phyloP scores from a whole-genome alignment of 2,329 filamentous ascomycete species.

The Daldinia sp. region DNA sequence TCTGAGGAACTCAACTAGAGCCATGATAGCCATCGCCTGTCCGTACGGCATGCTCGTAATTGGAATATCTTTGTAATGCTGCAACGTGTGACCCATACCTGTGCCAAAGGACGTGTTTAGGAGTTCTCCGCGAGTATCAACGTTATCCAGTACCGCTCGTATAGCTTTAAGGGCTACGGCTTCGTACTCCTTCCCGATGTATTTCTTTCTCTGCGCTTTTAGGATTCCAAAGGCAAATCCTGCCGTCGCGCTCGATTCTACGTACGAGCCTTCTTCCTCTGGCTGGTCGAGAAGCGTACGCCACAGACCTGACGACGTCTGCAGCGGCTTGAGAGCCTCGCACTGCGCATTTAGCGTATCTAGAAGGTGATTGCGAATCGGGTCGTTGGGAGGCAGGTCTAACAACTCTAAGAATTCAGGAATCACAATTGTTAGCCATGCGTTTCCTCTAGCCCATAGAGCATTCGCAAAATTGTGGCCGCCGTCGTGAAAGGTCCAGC shows the following conservation, averaged over 20 bases:
- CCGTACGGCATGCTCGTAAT: slow-evolving; percentile 87
- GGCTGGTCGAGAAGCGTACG: slow-evolving; percentile 78
- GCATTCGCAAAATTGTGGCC: slow-evolving; percentile 72
- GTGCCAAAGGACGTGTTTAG: slow-evolving; percentile 83
- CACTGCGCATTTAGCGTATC: slow-evolving; percentile 77
- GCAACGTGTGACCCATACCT: slow-evolving; percentile 77
- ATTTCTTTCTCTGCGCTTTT: slow-evolving; percentile 77
- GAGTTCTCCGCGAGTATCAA: slow-evolving; percentile 76
- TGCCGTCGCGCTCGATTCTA: slow-evolving; percentile 81
- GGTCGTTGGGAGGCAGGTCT: slow-evolving; percentile 71
- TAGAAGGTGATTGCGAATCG: slow-evolving; percentile 69
- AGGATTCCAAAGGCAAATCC: slow-evolving; percentile 85
- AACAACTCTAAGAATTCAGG: slow-evolving; percentile 83
- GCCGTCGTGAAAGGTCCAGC: slow-evolving; percentile 80
- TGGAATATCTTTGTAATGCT: slow-evolving; percentile 83
- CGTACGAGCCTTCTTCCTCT: slow-evolving; percentile 75
- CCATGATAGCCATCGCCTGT: slow-evolving; percentile 87
- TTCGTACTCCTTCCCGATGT: slow-evolving; percentile 72
- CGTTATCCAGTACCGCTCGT: slow-evolving; percentile 73
- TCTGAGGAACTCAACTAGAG: slow-evolving; percentile 78
- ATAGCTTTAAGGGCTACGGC: slow-evolving; percentile 74
- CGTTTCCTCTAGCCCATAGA: slow-evolving; percentile 72
- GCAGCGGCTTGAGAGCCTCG: slow-evolving; percentile 70
- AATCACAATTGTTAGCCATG: slow-evolving; percentile 85
- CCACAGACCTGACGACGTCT: slow-evolving; percentile 75